phyloP scores from a whole-genome alignment of 768 basidiomycete genomes.

The Rubroboletus satanas region DNA sequence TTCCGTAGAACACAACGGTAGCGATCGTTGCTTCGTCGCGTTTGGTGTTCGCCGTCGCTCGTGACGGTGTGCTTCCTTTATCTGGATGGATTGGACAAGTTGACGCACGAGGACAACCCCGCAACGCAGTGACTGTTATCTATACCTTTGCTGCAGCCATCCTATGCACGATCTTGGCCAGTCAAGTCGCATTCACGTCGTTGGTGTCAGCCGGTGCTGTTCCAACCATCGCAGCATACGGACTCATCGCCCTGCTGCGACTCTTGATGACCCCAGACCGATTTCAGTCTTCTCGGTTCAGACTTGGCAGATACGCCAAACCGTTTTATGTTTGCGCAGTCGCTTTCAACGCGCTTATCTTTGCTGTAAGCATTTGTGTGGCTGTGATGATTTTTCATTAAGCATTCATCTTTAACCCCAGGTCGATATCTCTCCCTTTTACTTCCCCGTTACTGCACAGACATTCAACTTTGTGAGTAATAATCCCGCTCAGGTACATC shows the following conservation, averaged over 20 bases:
- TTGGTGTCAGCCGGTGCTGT: conserved; percentile 82
- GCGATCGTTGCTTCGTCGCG: conserved; percentile 87
- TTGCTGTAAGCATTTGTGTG: conserved; percentile 51
- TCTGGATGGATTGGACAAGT: conserved; percentile 81
- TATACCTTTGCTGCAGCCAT: conserved; percentile 69
- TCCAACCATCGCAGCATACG: conserved; percentile 87
- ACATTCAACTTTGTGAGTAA: conserved; percentile 82
- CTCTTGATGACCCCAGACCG: conserved; percentile 72
- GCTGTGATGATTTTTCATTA: not conserved
- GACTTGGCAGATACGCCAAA: conserved; percentile 59
- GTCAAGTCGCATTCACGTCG: conserved; percentile 89
- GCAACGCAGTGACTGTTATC: conserved; percentile 84
- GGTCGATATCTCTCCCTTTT: conserved; percentile 85
- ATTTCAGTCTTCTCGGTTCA: conserved; percentile 73
- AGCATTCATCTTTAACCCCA: conserved; percentile 26
- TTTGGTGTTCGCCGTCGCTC: conserved; percentile 88
- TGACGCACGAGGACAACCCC: conserved; percentile 66
- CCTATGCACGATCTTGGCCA: conserved; percentile 86
- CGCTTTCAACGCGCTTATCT: conserved; percentile 70
- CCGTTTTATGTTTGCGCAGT: conserved; percentile 66
- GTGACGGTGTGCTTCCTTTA: conserved; percentile 85
- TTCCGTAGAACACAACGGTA: conserved; percentile 72
- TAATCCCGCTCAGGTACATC: not conserved
- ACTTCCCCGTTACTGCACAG: conserved; percentile 71
- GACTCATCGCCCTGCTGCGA: conserved; percentile 71